Percentiles rank a stretch among this genome's conserved stretches.
Conservation (phyloP, 345 rosid genomes). For the Moricandia moricandioides region DNA sequence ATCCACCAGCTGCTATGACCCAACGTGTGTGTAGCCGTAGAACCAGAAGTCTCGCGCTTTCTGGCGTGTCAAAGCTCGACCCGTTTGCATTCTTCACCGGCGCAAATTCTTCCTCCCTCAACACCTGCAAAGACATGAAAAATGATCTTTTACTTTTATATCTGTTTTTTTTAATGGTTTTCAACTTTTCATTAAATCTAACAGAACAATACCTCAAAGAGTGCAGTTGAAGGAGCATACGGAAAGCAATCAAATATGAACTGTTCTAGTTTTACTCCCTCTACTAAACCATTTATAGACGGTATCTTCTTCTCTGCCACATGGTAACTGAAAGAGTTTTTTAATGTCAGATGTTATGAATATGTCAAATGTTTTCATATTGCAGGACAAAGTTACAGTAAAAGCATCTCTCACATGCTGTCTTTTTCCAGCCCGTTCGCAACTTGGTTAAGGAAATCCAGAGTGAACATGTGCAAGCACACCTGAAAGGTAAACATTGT, state of each 20-base stretch:
- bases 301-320: constrained; percentile 95
- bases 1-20: constrained; percentile 98
- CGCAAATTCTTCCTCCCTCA: constrained; percentile 95
- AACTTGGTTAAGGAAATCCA: constrained; percentile 97
- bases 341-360: not conserved
- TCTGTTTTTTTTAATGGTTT: not conserved
- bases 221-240: constrained; percentile 94
- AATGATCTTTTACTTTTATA: not conserved
- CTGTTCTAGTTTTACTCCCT: constrained; percentile 89
- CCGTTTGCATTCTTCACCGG: constrained; percentile 96
- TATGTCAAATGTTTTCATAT: not conserved
- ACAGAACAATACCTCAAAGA: constrained; percentile 66
- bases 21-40: constrained; percentile 90
- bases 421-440: constrained; percentile 94
- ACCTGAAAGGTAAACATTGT: constrained; percentile 51
- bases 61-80: constrained; percentile 88
- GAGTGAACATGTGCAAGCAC: constrained; percentile 94
- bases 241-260: constrained; percentile 94
- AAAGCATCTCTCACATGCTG: constrained; percentile 59
- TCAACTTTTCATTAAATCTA: not conserved
- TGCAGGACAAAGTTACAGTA: not conserved
- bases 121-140: constrained; percentile 44
- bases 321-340: constrained; percentile 54
- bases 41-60: constrained; percentile 81
- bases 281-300: constrained; percentile 69